Percentiles rank a stretch among this genome's conserved stretches.
phyloP scores from a whole-genome alignment of 495 filamentous ascomycete genomes.

The Penicillium fimorum region DNA sequence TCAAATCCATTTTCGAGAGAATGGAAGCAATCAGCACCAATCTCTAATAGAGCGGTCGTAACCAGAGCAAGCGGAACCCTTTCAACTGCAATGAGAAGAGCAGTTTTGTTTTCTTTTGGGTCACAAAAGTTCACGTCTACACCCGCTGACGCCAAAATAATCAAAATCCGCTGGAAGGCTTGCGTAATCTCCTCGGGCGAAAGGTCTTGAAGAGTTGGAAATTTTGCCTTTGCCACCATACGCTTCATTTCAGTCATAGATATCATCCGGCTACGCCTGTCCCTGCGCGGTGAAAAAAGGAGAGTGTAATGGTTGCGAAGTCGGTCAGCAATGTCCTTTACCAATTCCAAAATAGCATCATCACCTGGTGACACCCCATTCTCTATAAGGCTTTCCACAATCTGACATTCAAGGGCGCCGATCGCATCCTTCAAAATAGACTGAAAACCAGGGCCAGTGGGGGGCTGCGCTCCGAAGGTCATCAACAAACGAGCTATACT shows the following conservation, averaged over 20 bases:
- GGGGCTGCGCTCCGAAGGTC: neutral
- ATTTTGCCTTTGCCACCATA: neutral
- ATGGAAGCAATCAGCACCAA: neutral
- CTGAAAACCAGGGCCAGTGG: neutral
- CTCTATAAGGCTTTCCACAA: neutral
- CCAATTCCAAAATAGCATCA: neutral
- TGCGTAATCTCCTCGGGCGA: neutral
- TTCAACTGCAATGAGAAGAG: neutral
- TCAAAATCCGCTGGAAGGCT: neutral
- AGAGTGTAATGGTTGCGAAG: neutral
- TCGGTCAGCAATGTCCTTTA: neutral
- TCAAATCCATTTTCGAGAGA: neutral
- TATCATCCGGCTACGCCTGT: no score
- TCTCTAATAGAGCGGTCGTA: neutral
- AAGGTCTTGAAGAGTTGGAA: neutral
- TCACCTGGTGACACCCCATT: neutral
- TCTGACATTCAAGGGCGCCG: neutral
- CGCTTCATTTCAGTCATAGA: no score
- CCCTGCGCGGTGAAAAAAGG: no score
- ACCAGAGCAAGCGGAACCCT: neutral
- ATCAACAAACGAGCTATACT: neutral
- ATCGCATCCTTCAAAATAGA: neutral
- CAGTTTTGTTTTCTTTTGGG: neutral
- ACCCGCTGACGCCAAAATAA: neutral
- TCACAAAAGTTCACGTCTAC: neutral